phyloP scores from a whole-genome alignment of 2,329 filamentous ascomycete genomes.

The Colletotrichum phormii region DNA sequence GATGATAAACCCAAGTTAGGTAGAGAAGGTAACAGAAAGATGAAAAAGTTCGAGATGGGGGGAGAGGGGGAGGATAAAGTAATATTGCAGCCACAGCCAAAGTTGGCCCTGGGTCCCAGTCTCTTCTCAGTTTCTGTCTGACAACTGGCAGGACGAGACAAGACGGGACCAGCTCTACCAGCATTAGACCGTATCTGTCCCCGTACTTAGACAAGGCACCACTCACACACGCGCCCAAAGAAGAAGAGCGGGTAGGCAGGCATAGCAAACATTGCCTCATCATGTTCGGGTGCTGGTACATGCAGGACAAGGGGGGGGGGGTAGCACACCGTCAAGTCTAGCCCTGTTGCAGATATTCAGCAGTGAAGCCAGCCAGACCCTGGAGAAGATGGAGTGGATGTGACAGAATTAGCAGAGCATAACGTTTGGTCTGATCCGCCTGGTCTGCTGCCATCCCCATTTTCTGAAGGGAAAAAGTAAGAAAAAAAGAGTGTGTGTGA shows the following conservation, averaged over 20 bases:
- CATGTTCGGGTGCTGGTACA: slow-evolving; percentile 38
- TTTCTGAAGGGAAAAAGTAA: background rate
- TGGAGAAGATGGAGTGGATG: slow-evolving; percentile 47
- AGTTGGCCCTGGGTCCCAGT: slow-evolving; percentile 2
- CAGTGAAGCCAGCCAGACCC: slow-evolving; percentile 38
- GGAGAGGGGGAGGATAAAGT: slow-evolving; percentile 34
- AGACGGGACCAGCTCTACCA: background rate
- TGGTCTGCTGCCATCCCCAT: slow-evolving; percentile 43
- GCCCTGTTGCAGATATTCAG: slow-evolving; percentile 53
- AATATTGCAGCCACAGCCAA: slow-evolving; percentile 46
- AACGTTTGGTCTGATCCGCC: slow-evolving; percentile 48
- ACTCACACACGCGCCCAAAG: slow-evolving; percentile 13
- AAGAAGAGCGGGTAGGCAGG: slow-evolving; percentile 27
- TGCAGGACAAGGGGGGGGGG: slow-evolving; percentile 51
- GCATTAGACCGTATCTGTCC: slow-evolving; percentile 13
- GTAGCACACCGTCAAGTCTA: slow-evolving; percentile 49
- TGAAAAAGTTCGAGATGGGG: slow-evolving; percentile 34
- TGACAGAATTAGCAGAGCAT: slow-evolving; percentile 49
- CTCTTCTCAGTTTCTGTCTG: slow-evolving; percentile 3
- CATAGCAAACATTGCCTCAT: slow-evolving; percentile 41
- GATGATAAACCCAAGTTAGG: slow-evolving; percentile 41
- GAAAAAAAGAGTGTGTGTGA: slow-evolving; percentile 6
- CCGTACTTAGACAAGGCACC: slow-evolving; percentile 11
- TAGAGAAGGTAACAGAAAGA: slow-evolving; percentile 44
- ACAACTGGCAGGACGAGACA: slow-evolving; percentile 36